Base-by-base conservation (phyloP, 176 grass and related monocot species). In the Areca catechu region DNA sequence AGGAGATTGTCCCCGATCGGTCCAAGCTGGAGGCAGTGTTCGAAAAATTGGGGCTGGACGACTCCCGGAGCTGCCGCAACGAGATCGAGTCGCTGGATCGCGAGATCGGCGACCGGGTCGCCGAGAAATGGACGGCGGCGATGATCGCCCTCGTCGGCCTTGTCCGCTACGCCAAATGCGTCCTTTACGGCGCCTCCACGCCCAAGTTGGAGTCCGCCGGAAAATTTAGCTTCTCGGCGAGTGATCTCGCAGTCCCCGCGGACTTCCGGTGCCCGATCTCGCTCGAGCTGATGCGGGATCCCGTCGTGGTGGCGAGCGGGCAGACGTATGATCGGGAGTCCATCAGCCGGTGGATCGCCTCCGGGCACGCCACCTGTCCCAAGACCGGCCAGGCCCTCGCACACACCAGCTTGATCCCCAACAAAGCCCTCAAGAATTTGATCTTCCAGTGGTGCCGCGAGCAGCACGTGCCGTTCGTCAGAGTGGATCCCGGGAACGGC, bases 191-290 rank as follows among this genome's bases (percentile, higher is more conserved):
- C 60, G 76, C 87, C 17, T 78, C 84, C 25, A 85, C 87, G 52
- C 84, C 84, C 1, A 62, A 67, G 37, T 71, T 69, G 0, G 87
- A 85, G 23, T 74, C 77, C 30, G 74, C 1, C 79, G 77, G 18
- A 22, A 22, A 53, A 17, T 20, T 19, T 48, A 12, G n/a, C 69
- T 53, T 51, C 50, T 70, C 67, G 6, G 67, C 16, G 15, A 3
- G 14, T 1, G 69, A 60, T 15, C 19, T 59, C 5, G 50, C 73
- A 25, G 83, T 82, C 20, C 93, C 87, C 0, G 65, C 56, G 64
- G 93, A 97, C 65, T 90, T 97, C 73, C 79, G 93, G 17, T 97
- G 93, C 87, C 84, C 93, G 3, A 91, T 98, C 69, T 82, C 87
- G 0, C 93, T 98, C 56, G 93, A 97, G 7, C 66, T 97, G 53